These are phyloP conservation scores for Amphicarpaea edgeworthii DNA, from an alignment of 306 rosid genomes.

Conservation along the genomic window DNA sequence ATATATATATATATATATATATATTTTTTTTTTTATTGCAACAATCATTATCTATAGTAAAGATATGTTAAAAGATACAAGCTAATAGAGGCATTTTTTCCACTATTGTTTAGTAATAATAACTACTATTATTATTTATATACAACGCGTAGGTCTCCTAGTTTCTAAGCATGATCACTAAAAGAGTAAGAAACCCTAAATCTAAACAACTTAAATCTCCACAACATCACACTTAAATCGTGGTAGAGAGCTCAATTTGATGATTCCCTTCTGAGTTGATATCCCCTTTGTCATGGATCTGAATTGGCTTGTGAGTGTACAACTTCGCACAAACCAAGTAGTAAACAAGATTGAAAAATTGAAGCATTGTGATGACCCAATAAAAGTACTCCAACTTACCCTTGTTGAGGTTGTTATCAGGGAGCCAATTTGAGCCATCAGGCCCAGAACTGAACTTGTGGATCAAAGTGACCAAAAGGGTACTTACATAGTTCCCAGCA, in stretches of 20 bases:
- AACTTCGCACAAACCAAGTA: slow-evolving; percentile 68
- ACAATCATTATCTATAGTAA: background rate
- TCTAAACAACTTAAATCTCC: background rate
- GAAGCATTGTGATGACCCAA: slow-evolving; percentile 78
- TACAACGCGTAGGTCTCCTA: background rate
- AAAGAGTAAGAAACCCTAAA: slow-evolving; percentile 3
- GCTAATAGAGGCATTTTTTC: background rate
- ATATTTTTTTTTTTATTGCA: background rate
- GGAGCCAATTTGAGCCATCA: slow-evolving; percentile 87
- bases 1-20: too few relatives aligned
- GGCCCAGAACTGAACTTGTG: slow-evolving; percentile 72
- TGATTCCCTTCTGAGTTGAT: slow-evolving; percentile 48
- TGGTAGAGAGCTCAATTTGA: slow-evolving; percentile 61
- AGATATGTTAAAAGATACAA: background rate
- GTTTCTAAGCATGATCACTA: background rate
- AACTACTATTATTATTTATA: slow-evolving; percentile 5
- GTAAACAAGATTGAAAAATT: slow-evolving; percentile 67
- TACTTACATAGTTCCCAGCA: slow-evolving; percentile 74
- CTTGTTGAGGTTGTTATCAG: slow-evolving; percentile 67
- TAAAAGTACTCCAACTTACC: slow-evolving; percentile 88
- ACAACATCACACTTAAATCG: slow-evolving; percentile 41
- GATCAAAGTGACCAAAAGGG: slow-evolving; percentile 69
- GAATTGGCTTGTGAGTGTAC: slow-evolving; percentile 77
- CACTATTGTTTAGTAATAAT: background rate
- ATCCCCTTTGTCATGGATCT: slow-evolving; percentile 54